Conservation (phyloP, 306 rosid genomes). For the Fragaria vesca region DNA sequence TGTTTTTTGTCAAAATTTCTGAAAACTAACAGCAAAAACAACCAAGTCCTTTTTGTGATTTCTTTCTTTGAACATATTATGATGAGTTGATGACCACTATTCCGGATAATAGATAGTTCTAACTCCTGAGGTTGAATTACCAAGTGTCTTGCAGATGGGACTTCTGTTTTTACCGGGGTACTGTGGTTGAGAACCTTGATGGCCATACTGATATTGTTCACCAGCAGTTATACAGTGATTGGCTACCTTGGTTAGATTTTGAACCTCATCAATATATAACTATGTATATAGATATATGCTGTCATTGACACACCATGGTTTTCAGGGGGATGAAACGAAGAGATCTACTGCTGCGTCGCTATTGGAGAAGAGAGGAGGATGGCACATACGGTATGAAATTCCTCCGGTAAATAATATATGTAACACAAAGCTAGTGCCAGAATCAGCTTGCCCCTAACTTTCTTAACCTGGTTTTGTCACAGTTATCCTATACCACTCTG, state of each 20-base stretch:
- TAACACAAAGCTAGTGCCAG: slow-evolving; percentile 6
- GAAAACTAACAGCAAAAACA: neutral
- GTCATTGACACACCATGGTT: slow-evolving; percentile 32
- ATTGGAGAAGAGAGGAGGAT: slow-evolving; percentile 96
- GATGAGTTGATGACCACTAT: neutral
- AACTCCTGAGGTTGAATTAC: slow-evolving; percentile 34
- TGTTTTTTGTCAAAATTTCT: neutral
- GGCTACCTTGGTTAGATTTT: slow-evolving; percentile 79
- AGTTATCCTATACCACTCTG: slow-evolving; percentile 81
- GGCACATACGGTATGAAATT: slow-evolving; percentile 77
- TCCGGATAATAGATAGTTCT: slow-evolving; percentile 12
- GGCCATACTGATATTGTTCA: slow-evolving; percentile 92
- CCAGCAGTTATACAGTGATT: slow-evolving; percentile 56
- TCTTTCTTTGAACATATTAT: neutral
- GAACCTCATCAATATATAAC: slow-evolving; percentile 15
- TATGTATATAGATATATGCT: neutral
- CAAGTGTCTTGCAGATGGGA: slow-evolving; percentile 85
- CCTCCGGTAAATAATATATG: slow-evolving; percentile 6
- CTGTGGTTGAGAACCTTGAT: slow-evolving; percentile 76
- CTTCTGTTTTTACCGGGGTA: slow-evolving; percentile 64
- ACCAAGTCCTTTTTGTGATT: neutral
- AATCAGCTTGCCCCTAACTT: slow-evolving; percentile 14
- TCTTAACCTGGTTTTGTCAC: slow-evolving; percentile 34
- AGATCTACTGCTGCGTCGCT: slow-evolving; percentile 74
- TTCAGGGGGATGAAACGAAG: slow-evolving; percentile 81